A percentile compares a stretch with the other conserved stretches of the same genome.
Conservation (phyloP, 768 basidiomycete species). For the Chalciporus piperatus region DNA sequence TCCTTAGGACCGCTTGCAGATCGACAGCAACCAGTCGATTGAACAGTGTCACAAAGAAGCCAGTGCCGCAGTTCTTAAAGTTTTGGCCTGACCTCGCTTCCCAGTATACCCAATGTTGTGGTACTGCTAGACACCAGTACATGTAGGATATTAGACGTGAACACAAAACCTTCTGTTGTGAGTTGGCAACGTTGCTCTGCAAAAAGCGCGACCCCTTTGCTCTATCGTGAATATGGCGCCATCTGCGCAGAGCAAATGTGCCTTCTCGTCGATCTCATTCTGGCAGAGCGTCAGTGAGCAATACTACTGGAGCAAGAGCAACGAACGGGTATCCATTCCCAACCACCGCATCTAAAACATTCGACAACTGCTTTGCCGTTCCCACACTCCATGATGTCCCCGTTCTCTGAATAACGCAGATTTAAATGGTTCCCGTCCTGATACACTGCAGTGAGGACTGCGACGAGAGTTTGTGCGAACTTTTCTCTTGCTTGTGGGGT, state of each 20-base stretch:
- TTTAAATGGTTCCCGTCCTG: constrained; percentile 68
- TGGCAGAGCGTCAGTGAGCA: constrained; percentile 28
- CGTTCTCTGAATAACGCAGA: constrained; percentile 50
- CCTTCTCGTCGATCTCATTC: constrained; percentile 56
- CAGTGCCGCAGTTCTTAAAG: constrained; percentile 47
- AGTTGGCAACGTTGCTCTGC: constrained; percentile 38
- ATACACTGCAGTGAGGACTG: constrained; percentile 69
- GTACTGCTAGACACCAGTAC: constrained; percentile 26
- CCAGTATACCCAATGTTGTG: constrained; percentile 5
- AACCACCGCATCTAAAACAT: constrained; percentile 72
- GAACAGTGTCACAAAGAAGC: constrained; percentile 71
- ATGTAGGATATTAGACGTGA: constrained; percentile 42
- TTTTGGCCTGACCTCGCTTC: constrained; percentile 34
- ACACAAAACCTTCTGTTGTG: constrained; percentile 41
- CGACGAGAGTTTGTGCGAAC: constrained; percentile 54
- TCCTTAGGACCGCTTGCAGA: constrained; percentile 38
- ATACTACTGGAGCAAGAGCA: neutral
- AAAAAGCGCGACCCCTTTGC: constrained; percentile 54
- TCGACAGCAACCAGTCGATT: constrained; percentile 64
- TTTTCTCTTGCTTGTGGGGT: constrained; percentile 39
- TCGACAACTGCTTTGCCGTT: constrained; percentile 64
- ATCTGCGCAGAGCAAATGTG: constrained; percentile 78
- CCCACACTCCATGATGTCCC: constrained; percentile 39
- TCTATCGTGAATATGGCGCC: constrained; percentile 68
- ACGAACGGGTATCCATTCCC: constrained; percentile 86